Percentiles rank a stretch among this genome's conserved stretches.
phyloP scores from a whole-genome alignment of 768 basidiomycete species.

The Leccinum longicurvipes region DNA sequence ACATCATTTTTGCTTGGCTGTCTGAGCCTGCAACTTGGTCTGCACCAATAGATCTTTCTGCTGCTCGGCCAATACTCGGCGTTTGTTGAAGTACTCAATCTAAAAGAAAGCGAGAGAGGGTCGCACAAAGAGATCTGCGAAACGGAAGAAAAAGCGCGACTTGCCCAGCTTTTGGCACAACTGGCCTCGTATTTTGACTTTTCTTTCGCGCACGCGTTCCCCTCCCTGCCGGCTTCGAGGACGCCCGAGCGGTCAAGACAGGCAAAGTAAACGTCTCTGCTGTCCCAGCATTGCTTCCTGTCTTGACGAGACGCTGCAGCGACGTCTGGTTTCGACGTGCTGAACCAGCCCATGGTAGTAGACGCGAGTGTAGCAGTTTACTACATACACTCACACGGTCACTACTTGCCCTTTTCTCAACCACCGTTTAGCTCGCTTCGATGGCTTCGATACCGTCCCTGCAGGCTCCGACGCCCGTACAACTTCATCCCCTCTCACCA shows the following conservation, averaged over 20 bases:
- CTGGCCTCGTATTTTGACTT: constrained; percentile 60
- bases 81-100: constrained; percentile 95
- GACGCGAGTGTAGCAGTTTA: background rate
- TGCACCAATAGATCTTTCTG: constrained; percentile 69
- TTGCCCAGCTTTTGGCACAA: constrained; percentile 90
- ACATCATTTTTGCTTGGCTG: constrained; percentile 24
- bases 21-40: constrained; percentile 36
- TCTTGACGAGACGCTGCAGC: constrained; percentile 57
- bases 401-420: background rate
- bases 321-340: constrained; percentile 37
- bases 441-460: constrained; percentile 28
- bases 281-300: constrained; percentile 82
- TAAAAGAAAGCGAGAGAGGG: constrained; percentile 31
- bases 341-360: constrained; percentile 36
- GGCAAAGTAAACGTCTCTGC: constrained; percentile 76
- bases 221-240: constrained; percentile 73
- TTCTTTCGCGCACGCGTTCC: constrained; percentile 53
- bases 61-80: constrained; percentile 75
- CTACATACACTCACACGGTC: constrained; percentile 13
- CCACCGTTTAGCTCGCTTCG: too few species aligned
- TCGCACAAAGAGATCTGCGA: background rate
- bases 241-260: constrained; percentile 74
- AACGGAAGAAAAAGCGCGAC: constrained; percentile 24
- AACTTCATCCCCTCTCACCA: constrained; percentile 67
- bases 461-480: constrained; percentile 50